A percentile compares a stretch with the other conserved stretches of the same genome.
Conservation (phyloP, 2,329 filamentous ascomycete genomes). For the Plenodomus biglobosus region DNA sequence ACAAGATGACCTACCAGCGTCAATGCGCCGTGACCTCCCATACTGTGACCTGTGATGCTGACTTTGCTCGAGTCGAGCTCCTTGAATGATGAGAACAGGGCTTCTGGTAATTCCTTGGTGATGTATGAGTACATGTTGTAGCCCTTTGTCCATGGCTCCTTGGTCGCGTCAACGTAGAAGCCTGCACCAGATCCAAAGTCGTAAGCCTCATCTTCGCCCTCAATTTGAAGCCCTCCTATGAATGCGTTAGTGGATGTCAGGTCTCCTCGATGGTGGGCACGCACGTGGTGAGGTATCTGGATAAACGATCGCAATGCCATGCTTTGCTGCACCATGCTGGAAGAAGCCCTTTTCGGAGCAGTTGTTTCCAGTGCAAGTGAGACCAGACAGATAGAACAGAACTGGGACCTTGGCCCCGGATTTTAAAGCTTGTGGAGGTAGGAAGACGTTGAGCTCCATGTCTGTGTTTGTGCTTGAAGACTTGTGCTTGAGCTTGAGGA, state of each 20-base stretch:
- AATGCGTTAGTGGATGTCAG: constrained; percentile 15
- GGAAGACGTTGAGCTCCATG: constrained; percentile 91
- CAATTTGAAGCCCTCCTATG: constrained; percentile 70
- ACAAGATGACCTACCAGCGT: constrained; percentile 60
- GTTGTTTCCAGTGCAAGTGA: constrained; percentile 91
- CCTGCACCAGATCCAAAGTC: constrained; percentile 92
- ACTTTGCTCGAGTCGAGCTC: constrained; percentile 71
- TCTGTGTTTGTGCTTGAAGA: constrained; percentile 77
- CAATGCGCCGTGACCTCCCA: constrained; percentile 95
- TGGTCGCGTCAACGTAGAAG: constrained; percentile 90
- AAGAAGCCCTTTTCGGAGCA: constrained; percentile 83
- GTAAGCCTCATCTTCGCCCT: constrained; percentile 82
- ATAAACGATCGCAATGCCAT: constrained; percentile 88
- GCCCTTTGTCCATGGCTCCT: constrained; percentile 69
- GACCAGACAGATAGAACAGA: constrained; percentile 87
- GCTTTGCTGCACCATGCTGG: constrained; percentile 75
- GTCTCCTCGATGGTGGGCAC: constrained; percentile 26
- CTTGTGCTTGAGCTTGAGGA: constrained; percentile 89
- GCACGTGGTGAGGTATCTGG: constrained; percentile 90
- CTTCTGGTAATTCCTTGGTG: constrained; percentile 77
- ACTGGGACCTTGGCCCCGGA: constrained; percentile 69
- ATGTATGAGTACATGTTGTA: constrained; percentile 98
- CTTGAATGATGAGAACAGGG: constrained; percentile 71
- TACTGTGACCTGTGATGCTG: constrained; percentile 89
- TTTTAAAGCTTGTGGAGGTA: constrained; percentile 71